phyloP scores from a whole-genome alignment of 2,329 filamentous ascomycete species.

The Exophiala viscosa region DNA sequence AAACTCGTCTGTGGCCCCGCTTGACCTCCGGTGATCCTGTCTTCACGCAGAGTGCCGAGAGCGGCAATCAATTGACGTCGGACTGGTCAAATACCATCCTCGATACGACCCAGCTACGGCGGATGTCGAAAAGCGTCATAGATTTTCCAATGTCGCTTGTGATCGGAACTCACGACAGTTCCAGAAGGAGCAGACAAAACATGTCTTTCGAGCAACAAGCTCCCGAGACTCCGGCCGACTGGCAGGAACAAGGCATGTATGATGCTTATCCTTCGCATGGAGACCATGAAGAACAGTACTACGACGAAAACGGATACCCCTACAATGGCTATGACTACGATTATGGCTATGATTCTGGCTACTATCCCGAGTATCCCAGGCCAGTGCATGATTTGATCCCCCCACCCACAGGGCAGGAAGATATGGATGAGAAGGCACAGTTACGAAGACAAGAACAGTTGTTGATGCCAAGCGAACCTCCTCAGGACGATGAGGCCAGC shows the following conservation, averaged over 20 bases:
- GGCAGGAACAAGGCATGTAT: constrained; percentile 13
- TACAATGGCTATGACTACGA: constrained; percentile 17
- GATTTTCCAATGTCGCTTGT: constrained; percentile 80
- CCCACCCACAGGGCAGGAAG: constrained; percentile 56
- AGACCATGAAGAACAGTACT: constrained; percentile 22
- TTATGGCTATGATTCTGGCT: constrained; percentile 11
- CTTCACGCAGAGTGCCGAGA: constrained; percentile 37
- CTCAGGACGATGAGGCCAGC: constrained; percentile 50
- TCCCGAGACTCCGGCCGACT: constrained; percentile 1
- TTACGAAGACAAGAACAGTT: constrained; percentile 72
- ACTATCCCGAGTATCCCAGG: constrained; percentile 8
- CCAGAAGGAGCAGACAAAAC: constrained; percentile 35
- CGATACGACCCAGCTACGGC: constrained; percentile 78
- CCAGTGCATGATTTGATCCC: constrained; percentile 21
- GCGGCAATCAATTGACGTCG: constrained; percentile 37
- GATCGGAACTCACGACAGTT: constrained; percentile 79
- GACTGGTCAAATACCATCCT: constrained; percentile 63
- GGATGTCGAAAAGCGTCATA: constrained; percentile 82
- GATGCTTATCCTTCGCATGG: constrained; percentile 12
- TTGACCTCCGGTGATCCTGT: constrained; percentile 39
- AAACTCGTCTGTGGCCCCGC: constrained; percentile 62
- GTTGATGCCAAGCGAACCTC: constrained; percentile 75
- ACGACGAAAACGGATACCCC: constrained; percentile 23
- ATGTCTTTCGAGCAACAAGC: constrained; percentile 14
- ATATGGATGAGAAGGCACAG: constrained; percentile 75